Percentiles rank a stretch among this genome's conserved stretches.
Conservation (phyloP, 768 basidiomycete genomes). For the Phanerodontia chrysosporium region DNA sequence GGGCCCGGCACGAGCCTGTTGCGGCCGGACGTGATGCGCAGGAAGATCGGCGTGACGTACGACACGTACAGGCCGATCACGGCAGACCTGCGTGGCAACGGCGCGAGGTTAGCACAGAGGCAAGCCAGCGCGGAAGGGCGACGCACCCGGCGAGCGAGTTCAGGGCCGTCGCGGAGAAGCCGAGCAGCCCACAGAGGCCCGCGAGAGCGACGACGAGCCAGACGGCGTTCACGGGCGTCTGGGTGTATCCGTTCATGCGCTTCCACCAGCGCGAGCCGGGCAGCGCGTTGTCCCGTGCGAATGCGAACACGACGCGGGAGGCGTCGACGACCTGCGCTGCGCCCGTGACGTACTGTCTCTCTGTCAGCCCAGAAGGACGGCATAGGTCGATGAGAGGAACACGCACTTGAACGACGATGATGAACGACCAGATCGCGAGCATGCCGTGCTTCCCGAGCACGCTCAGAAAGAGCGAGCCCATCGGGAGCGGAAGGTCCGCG, state of each 20-base stretch:
- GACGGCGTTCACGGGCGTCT: conserved; percentile 71
- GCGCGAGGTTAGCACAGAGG: neutral
- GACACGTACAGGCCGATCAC: conserved; percentile 71
- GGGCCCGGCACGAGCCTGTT: conserved; percentile 53
- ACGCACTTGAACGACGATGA: conserved; percentile 56
- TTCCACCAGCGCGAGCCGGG: conserved; percentile 74
- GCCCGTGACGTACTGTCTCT: conserved; percentile 58
- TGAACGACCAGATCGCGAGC: conserved; percentile 68
- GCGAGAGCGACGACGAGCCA: conserved; percentile 64
- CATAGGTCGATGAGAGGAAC: conserved; percentile 21
- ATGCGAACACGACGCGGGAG: conserved; percentile 71
- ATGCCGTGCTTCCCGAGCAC: conserved; percentile 65
- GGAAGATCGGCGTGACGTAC: conserved; percentile 64
- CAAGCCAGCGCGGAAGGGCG: neutral
- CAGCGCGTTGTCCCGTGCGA: conserved; percentile 69
- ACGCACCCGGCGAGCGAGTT: conserved; percentile 64
- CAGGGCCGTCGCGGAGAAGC: conserved; percentile 61
- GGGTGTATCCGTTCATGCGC: conserved; percentile 50
- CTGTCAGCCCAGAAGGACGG: neutral
- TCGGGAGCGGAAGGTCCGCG: conserved; percentile 53
- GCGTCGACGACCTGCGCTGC: conserved; percentile 75
- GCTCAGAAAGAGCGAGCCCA: conserved; percentile 69
- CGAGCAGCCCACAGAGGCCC: conserved; percentile 57
- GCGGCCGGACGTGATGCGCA: conserved; percentile 67
- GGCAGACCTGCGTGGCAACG: conserved; percentile 42